Base-by-base conservation (phyloP, 148 eudicot species). In the Gaultheria prostrata region DNA sequence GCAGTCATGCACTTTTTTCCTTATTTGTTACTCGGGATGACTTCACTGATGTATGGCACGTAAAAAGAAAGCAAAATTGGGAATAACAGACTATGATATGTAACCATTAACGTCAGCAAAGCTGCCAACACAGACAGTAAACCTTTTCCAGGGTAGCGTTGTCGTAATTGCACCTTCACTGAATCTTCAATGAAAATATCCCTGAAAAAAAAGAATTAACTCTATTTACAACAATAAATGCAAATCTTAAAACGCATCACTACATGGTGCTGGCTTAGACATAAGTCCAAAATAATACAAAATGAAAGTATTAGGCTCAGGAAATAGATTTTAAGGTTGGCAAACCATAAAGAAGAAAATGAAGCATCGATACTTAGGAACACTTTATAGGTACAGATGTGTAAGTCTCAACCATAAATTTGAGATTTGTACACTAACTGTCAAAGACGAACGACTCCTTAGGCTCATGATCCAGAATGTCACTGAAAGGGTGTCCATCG, bases 141-240 rank as follows among this genome's bases (percentile, higher is more conserved):
- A 89, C 91, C 90, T 86, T 82, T 70, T 70, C 63, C 69, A 24
- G 75, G 30, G 46, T 80, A 54, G 83, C 83, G 83, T 84, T 89
- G 88, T 77, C 83, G 89, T 70, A 89, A 85, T 65, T 76, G 86
- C 81, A 86, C 88, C 82, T 79, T 56, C 6, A 45, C 54, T 51
- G 89, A 79, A 39, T 83, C 91, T 65, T 84, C 32, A 63, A 82
- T 79, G 69, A 82, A 65, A 82, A 89, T 59, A 83, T 88, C 86
- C 91, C 91, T 89, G 88, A 48, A 75, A 81, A 51, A 51, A 72
- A 6, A 78, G 18, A 17, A 18, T 8, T 12, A 8, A 78, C 20
- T 26, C 6, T 2, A 39, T 39, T 33, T 2, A 46, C 57, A 21
- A 17, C 26, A 81, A 67, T 35, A 48, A 28, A 70, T 50, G 39